These are phyloP conservation scores for Xylariaceae sp. DNA, from an alignment of 2,329 filamentous ascomycete species.

Conservation along the genomic window DNA sequence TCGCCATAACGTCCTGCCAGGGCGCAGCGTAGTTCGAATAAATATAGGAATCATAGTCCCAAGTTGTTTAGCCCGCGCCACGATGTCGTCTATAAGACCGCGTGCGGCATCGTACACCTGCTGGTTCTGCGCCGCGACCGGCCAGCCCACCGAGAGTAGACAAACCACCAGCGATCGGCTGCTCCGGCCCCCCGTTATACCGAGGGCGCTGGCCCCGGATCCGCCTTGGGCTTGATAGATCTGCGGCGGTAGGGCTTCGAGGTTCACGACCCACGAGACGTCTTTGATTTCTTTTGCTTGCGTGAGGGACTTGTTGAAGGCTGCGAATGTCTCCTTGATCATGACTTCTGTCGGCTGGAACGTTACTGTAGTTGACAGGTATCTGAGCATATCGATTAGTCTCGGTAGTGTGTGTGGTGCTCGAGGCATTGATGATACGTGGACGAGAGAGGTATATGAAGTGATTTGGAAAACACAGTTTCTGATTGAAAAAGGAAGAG, in stretches of 20 bases:
- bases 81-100: conserved; percentile 2
- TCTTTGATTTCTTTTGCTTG: conserved; percentile 2
- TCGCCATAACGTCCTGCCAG: conserved; percentile 20
- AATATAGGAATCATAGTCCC: conserved; percentile 19
- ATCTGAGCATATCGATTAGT: conserved; percentile 1
- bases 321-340: conserved; percentile 12
- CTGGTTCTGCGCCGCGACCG: conserved; percentile 4
- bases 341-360: conserved; percentile 14
- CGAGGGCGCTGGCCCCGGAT: conserved; percentile 13
- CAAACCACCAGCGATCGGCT: conserved; percentile 4
- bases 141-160: conserved; percentile 8
- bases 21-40: conserved; percentile 23
- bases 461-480: not conserved
- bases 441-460: not conserved
- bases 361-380: conserved; percentile 13
- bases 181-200: conserved; percentile 5
- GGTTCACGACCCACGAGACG: conserved; percentile 13
- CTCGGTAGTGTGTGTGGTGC: too few species aligned
- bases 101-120: conserved; percentile 10
- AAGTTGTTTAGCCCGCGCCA: conserved; percentile 5
- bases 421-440: not conserved
- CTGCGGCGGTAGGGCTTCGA: conserved; percentile 19
- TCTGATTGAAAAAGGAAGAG: not conserved
- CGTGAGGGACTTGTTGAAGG: conserved; percentile 9
- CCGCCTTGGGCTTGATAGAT: conserved; percentile 12